Conservation (phyloP, 2,329 filamentous ascomycete genomes). For the Exophiala phaeomuriformis region DNA sequence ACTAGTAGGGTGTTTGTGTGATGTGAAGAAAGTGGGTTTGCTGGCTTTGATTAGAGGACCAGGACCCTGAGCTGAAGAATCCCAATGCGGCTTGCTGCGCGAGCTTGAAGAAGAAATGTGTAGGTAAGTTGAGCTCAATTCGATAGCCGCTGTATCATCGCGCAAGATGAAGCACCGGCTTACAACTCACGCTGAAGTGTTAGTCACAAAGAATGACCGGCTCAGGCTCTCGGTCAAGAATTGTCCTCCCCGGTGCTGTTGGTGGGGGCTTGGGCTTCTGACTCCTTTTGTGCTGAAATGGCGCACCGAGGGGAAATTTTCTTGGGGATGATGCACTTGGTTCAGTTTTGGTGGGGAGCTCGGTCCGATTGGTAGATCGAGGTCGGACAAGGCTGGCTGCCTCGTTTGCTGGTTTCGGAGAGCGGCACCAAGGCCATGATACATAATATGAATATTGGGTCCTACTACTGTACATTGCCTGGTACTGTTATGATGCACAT, state of each 20-base stretch:
- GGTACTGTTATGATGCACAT: too few relatives aligned
- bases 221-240: not conserved
- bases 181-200: not conserved
- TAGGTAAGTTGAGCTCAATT: not conserved
- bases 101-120: not conserved
- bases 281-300: not conserved
- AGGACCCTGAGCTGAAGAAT: not conserved
- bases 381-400: too few relatives aligned
- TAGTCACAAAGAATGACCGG: not conserved
- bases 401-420: too few relatives aligned
- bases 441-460: too few relatives aligned
- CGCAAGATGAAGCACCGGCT: not conserved
- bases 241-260: not conserved
- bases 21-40: not conserved
- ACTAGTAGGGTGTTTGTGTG: not conserved
- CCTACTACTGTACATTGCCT: too few relatives aligned
- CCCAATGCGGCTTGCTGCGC: not conserved
- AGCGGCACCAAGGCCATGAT: too few relatives aligned
- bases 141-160: not conserved
- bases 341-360: not conserved
- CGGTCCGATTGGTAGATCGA: too few relatives aligned
- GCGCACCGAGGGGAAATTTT: constrained; percentile 2
- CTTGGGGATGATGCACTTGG: not conserved
- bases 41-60: not conserved
- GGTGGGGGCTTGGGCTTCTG: not conserved